A percentile compares a stretch with the other conserved stretches of the same genome.
Conservation (phyloP, 1,284 basidiomycete species). For the Afroboletus lepidellus region DNA sequence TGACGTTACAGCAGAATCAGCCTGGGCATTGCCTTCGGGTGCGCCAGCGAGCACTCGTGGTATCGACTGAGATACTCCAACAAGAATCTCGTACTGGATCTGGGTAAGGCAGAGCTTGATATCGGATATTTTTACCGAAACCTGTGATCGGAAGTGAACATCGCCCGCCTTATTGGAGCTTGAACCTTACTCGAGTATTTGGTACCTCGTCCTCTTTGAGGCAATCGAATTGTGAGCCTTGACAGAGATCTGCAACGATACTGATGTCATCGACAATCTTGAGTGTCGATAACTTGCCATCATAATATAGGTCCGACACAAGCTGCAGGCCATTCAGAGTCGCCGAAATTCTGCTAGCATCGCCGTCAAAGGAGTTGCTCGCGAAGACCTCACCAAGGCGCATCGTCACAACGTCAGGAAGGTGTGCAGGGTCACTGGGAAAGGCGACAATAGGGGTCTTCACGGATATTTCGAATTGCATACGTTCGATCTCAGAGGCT, state of each 20-base stretch:
- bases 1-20: conserved; percentile 22
- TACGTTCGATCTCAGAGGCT: conserved; percentile 85
- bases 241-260: conserved; percentile 70
- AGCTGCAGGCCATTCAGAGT: conserved; percentile 87
- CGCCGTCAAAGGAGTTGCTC: conserved; percentile 73
- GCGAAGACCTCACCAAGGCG: conserved; percentile 90
- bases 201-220: conserved; percentile 51
- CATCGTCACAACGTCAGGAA: conserved; percentile 74
- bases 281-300: conserved; percentile 51
- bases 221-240: conserved; percentile 56
- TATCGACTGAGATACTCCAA: conserved; percentile 72
- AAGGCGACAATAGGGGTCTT: conserved; percentile 94
- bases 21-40: conserved; percentile 38
- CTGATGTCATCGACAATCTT: conserved; percentile 95
- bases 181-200: conserved; percentile 62
- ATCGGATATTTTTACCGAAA: conserved; percentile 81
- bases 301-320: conserved; percentile 62
- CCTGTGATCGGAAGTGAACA: conserved; percentile 41
- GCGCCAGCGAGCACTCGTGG: conserved; percentile 61
- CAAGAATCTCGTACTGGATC: conserved; percentile 81
- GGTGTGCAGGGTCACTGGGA: conserved; percentile 67
- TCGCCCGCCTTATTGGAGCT: not conserved
- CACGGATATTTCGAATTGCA: conserved; percentile 90
- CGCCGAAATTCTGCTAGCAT: conserved; percentile 65
- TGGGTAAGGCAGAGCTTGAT: conserved; percentile 90